phyloP scores from a whole-genome alignment of 192 early-diverging fungal genomes.

The Umbelopsis vinacea region DNA sequence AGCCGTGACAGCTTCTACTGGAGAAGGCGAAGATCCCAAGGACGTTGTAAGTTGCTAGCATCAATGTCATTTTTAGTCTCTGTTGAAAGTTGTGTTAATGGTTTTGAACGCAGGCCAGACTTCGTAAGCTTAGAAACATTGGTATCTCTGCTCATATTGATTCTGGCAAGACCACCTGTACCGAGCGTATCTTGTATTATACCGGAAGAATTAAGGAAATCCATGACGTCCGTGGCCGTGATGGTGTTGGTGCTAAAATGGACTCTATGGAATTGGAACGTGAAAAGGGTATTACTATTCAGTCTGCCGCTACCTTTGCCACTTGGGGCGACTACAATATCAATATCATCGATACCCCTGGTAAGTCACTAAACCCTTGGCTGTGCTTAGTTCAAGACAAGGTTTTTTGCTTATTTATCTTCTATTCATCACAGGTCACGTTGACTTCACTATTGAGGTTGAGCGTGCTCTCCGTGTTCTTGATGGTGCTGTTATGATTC shows the following conservation, averaged over 20 bases:
- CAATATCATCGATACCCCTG: constrained; percentile 90
- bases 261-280: constrained; percentile 99
- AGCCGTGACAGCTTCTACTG: constrained; percentile 14
- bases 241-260: constrained; percentile 97
- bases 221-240: constrained; percentile 85
- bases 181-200: constrained; percentile 84
- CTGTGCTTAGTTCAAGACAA: neutral
- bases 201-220: constrained; percentile 89
- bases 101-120: constrained; percentile 45
- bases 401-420: neutral
- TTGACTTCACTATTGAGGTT: constrained; percentile 90
- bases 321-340: constrained; percentile 79
- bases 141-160: constrained; percentile 91
- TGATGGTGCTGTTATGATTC: constrained; percentile 84
- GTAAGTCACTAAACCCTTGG: constrained; percentile 42
- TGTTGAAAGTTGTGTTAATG: neutral
- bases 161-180: constrained; percentile 86
- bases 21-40: constrained; percentile 21
- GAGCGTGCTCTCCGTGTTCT: constrained; percentile 86
- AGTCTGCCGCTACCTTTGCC: constrained; percentile 87
- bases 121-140: constrained; percentile 78
- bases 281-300: constrained; percentile 91
- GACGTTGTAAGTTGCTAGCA: constrained; percentile 30
- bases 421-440: constrained; percentile 64
- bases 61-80: neutral